Evolutionary conservation across 352 stramenopile species (phyloP), one percentile per base, ranked within the genome.

Genomic region (Phytopythium mirpurense): DNA sequence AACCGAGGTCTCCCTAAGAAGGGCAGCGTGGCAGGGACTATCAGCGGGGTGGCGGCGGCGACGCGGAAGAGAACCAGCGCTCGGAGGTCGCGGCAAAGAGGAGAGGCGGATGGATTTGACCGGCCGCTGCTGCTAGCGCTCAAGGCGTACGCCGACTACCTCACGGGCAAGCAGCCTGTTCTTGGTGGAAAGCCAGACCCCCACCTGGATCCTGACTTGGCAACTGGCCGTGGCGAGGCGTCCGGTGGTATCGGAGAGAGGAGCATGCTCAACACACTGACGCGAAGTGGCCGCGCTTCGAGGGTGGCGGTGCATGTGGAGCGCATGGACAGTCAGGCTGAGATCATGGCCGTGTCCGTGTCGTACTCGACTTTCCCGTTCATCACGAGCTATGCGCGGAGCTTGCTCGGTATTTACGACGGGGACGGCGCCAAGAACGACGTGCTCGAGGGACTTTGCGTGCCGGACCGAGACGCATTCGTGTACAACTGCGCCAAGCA

Each of bases 361-460:
- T 87, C 77, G 7, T 92, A 88, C 58, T 90, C 82, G 51, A 92
- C 82, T 7, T 92, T 92, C 45, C 82, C 82, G 40, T 90, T 92
- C 56, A 92, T 92, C 37, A 86, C 82, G 24, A 92, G 78, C 70
- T 92, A 90, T 56, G 82, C 82, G 19, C 74, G 82, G 18, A 87
- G 77, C 59, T 67, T 88, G 21, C 67, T 92, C 3, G 75, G 76
- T 2, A 65, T 89, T 51, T 87, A 88, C 60, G 78, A 89, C 41
- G 76, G 70, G 7, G 72, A 89, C 24, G 66, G 78, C 41, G 73
- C 70, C 9, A 87, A 83, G 38, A 86, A 89, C 53, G 65, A 77
- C 23, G 64, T 60, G 1, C 67, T 88, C 24, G 73, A 75, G 44
- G 81, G 65, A 2, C 65, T 85, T 12, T 88, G 73, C 38, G 56